phyloP scores from a whole-genome alignment of 1,139 yeast genomes.

The Geotrichum australiense region DNA sequence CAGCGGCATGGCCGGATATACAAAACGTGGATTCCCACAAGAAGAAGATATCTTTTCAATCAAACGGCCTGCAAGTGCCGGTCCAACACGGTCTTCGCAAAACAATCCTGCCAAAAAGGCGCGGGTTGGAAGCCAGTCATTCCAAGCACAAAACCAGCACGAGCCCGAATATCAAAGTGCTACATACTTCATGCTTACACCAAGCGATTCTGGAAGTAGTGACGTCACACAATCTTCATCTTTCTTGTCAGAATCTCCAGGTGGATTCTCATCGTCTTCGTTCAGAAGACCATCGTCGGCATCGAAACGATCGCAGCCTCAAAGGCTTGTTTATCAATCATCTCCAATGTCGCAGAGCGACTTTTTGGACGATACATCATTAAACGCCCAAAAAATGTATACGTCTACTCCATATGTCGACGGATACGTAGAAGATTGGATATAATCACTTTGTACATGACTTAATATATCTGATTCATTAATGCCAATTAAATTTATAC shows the following conservation, averaged over 20 bases:
- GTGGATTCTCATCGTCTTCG: slow-evolving; percentile 6
- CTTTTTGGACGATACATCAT: slow-evolving; percentile 7
- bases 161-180: slow-evolving; percentile 7
- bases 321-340: slow-evolving; percentile 5
- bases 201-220: slow-evolving; percentile 28
- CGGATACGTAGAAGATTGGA: slow-evolving; percentile 6
- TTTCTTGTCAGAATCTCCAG: slow-evolving; percentile 9
- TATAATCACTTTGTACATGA: background rate
- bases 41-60: background rate
- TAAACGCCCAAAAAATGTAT: background rate
- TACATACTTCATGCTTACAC: slow-evolving; percentile 27
- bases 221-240: slow-evolving; percentile 17
- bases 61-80: slow-evolving; percentile 4
- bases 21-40: background rate
- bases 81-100: background rate
- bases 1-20: background rate
- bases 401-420: slow-evolving; percentile 3
- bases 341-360: slow-evolving; percentile 8
- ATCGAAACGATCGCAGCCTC: background rate
- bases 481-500: background rate
- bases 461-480: background rate
- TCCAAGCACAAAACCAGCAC: slow-evolving; percentile 4
- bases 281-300: slow-evolving; percentile 4
- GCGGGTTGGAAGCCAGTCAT: background rate
- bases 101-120: background rate